Evolutionary conservation across 164 flowering plant genomes (phyloP).

Genomic region (Piper longum): DNA sequence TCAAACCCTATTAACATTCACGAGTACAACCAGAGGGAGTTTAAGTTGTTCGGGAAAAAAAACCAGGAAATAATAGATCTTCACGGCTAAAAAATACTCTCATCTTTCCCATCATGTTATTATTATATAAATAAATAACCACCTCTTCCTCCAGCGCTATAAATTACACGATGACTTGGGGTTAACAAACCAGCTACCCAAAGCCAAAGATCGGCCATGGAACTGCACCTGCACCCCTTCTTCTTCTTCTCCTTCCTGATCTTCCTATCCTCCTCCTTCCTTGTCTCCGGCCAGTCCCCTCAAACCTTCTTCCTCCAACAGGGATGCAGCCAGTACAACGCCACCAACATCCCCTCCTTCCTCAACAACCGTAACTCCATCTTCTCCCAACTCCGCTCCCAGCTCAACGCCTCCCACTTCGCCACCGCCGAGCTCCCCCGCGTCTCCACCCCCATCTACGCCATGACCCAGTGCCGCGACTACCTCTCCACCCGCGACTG

Average conservation of each 20-base stretch:
- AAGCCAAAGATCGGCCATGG: too few relatives aligned
- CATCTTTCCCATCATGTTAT: too few relatives aligned
- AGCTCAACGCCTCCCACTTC: slow-evolving; percentile 8
- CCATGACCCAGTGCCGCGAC: slow-evolving; percentile 33
- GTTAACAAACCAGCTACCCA: too few relatives aligned
- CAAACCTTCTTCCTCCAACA: slow-evolving; percentile 9
- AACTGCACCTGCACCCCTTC: slow-evolving; percentile 4
- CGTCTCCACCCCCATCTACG: slow-evolving; percentile 25
- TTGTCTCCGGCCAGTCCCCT: slow-evolving; percentile 4
- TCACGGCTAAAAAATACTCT: too few relatives aligned
- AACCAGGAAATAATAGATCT: too few relatives aligned
- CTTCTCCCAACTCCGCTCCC: slow-evolving; percentile 8
- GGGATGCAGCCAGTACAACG: slow-evolving; percentile 18
- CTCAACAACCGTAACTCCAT: slow-evolving; percentile 7
- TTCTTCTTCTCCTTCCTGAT: background rate
- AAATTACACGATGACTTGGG: too few relatives aligned
- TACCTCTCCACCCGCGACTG: slow-evolving; percentile 22
- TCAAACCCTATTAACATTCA: too few relatives aligned
- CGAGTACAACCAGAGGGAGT: too few relatives aligned
- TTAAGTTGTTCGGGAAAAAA: too few relatives aligned
- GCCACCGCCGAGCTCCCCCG: slow-evolving; percentile 23
- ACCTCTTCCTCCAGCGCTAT: too few relatives aligned
- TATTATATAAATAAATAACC: too few relatives aligned
- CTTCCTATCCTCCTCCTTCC: background rate
- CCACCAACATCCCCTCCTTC: slow-evolving; percentile 8